Percentiles rank a stretch among this genome's conserved stretches.
Evolutionary conservation across 202 grass and related monocot genomes (phyloP).

Genomic region (Zizania palustris): DNA sequence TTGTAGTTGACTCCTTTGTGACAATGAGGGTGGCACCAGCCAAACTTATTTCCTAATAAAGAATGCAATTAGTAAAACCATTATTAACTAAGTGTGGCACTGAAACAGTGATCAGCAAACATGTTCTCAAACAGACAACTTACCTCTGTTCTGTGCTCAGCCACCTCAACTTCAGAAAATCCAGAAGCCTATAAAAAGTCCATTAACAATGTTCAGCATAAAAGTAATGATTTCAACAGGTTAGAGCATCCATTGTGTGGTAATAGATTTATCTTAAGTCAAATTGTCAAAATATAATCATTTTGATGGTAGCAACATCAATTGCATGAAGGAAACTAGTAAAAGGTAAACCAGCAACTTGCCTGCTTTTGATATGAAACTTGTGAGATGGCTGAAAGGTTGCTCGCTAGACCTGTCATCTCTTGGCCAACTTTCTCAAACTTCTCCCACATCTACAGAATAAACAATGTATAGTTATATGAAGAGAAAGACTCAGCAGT

Average conservation of each 20-base stretch:
- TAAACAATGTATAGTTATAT: slow-evolving; percentile 27
- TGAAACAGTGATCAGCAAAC: slow-evolving; percentile 10
- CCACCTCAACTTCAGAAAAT: slow-evolving; percentile 54
- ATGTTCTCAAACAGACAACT: slow-evolving; percentile 36
- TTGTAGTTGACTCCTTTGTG: slow-evolving; percentile 58
- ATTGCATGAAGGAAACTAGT: slow-evolving; percentile 3
- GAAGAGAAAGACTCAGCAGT: neutral
- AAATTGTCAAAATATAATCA: slow-evolving; percentile 8
- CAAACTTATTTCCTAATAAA: slow-evolving; percentile 54
- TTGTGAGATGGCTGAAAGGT: slow-evolving; percentile 60
- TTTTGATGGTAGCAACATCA: slow-evolving; percentile 1
- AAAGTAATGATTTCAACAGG: slow-evolving; percentile 34
- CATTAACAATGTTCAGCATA: slow-evolving; percentile 38
- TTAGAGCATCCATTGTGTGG: neutral
- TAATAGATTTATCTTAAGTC: too few species aligned
- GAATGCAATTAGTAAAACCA: slow-evolving; percentile 34
- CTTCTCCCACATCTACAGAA: slow-evolving; percentile 72
- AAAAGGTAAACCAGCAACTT: slow-evolving; percentile 24
- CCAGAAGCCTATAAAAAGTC: slow-evolving; percentile 56
- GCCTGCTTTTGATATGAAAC: slow-evolving; percentile 83
- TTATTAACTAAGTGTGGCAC: slow-evolving; percentile 17
- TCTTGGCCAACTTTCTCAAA: slow-evolving; percentile 69
- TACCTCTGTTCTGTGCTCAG: slow-evolving; percentile 61
- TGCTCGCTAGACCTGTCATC: slow-evolving; percentile 64
- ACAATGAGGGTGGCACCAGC: slow-evolving; percentile 45